phyloP scores from a whole-genome alignment of 192 early-diverging fungal genomes.

The Gonapodya prolifera region DNA sequence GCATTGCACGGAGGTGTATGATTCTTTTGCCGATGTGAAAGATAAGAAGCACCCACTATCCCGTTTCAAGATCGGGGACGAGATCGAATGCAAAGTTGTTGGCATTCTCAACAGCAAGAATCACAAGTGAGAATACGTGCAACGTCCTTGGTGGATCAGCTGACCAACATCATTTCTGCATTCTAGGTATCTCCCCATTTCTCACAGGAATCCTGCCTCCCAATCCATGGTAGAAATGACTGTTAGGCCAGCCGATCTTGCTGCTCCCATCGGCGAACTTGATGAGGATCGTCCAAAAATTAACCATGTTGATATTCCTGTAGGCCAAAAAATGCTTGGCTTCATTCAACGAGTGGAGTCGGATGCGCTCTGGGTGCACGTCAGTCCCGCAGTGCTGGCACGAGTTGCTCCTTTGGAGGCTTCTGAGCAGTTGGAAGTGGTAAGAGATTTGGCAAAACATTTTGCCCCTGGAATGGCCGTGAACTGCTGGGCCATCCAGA shows the following conservation, averaged over 20 bases:
- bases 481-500: conserved; percentile 4
- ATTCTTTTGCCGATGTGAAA: conserved; percentile 22
- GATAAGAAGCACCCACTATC: conserved; percentile 46
- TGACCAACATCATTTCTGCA: background rate
- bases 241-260: conserved; percentile 31
- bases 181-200: conserved; percentile 41
- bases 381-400: conserved; percentile 22
- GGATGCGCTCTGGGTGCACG: conserved; percentile 23
- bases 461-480: conserved; percentile 10
- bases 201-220: conserved; percentile 29
- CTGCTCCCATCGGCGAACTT: conserved; percentile 15
- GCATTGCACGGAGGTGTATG: conserved; percentile 57
- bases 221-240: conserved; percentile 48
- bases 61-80: conserved; percentile 41
- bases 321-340: conserved; percentile 20
- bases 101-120: conserved; percentile 49
- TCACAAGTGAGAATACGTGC: conserved; percentile 18
- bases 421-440: conserved; percentile 14
- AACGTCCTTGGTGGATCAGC: background rate
- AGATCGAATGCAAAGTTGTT: conserved; percentile 50
- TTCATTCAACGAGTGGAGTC: conserved; percentile 22
- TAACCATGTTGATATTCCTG: conserved; percentile 14
- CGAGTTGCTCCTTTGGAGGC: conserved; percentile 18
- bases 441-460: conserved; percentile 14
- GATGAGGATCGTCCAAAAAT: conserved; percentile 6